Evolutionary conservation across 768 basidiomycete species (phyloP), one percentile per base, ranked within the genome.

Genomic region (Piloderma croceum): DNA sequence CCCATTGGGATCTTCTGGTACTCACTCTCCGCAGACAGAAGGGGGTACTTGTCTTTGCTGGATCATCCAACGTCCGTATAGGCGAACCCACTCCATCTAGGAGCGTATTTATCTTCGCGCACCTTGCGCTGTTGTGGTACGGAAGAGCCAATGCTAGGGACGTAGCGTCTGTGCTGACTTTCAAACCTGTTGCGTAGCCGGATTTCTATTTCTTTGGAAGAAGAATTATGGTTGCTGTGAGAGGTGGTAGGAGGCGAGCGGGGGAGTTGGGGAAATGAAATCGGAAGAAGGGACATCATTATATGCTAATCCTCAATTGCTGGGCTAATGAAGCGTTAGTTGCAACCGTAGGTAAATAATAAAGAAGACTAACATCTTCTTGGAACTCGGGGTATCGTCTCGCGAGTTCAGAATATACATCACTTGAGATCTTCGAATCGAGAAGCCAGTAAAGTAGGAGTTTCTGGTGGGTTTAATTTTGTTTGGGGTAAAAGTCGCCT

Each of bases 381-480:
- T 84, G 82, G 58, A 99, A 97, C 54, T 97, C 94, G 2, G 96
- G 96, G 60, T 94, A 97, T 34, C 96, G 75, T 36, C 96, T 70
- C 13, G 83, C 79, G 24, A 99, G 72, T 57, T 99, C 96, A 54
- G 78, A 94, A 64, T 87, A 96, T 3, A 99, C 94, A 61, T 99
- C 96, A 44, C 89, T 90, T 2, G 90, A 92, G 73, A 57, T 98
- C 93, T 61, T 92, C 88, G 67, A 97, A 98, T 10, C 93, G 76
- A 20, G 82, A 71, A 15, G 81, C 71, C 2, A 92, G 90, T 12
- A 98, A 74, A 0, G 92, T 97, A 2, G 94, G 90, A 98, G 78
- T 64, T 98, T 97, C 64, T 97, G 94, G 29, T 93, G 77, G 1
- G 94, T 94, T 65, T 96, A 93, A 59, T 98, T 98, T 36, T 96